Evolutionary conservation across 768 basidiomycete genomes (phyloP).

Genomic region (Cubamyces sp.): DNA sequence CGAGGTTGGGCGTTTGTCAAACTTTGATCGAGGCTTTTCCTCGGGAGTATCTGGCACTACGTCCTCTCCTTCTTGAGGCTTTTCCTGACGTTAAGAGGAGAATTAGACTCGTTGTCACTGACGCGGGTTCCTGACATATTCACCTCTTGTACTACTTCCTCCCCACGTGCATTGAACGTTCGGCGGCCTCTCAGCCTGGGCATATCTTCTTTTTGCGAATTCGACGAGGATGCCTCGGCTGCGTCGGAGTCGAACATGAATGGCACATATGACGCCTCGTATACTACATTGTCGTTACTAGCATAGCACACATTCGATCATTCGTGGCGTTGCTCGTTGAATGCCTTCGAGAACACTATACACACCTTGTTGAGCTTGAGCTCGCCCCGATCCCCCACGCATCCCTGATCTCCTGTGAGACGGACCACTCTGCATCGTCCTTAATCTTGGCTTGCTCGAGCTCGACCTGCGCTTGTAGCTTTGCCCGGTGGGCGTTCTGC

Average conservation of each 20-base stretch:
- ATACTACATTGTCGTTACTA: constrained; percentile 36
- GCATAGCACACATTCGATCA: not conserved
- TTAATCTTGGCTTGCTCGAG: constrained; percentile 56
- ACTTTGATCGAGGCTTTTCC: constrained; percentile 12
- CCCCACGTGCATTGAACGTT: constrained; percentile 52
- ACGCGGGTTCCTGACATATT: constrained; percentile 1
- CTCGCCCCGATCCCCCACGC: constrained; percentile 47
- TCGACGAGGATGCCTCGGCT: constrained; percentile 27
- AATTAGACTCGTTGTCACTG: not conserved
- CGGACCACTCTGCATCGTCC: constrained; percentile 70
- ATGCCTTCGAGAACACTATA: no score
- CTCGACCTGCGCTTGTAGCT: constrained; percentile 53
- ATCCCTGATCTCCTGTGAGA: constrained; percentile 54
- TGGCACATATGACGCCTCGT: constrained; percentile 69
- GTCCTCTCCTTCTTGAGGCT: constrained; percentile 2
- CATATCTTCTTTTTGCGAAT: not conserved
- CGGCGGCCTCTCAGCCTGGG: constrained; percentile 52
- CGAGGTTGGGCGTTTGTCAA: constrained; percentile 21
- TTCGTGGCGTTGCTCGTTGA: no score
- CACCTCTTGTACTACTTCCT: constrained; percentile 45
- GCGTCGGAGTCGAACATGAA: constrained; percentile 56
- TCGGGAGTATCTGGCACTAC: not conserved
- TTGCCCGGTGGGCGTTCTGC: constrained; percentile 68
- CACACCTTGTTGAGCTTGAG: constrained; percentile 17
- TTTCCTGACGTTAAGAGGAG: not conserved